A percentile compares a stretch with the other conserved stretches of the same genome.
Evolutionary conservation across 148 eudicot genomes (phyloP).

Genomic region (Agrostemma githago): DNA sequence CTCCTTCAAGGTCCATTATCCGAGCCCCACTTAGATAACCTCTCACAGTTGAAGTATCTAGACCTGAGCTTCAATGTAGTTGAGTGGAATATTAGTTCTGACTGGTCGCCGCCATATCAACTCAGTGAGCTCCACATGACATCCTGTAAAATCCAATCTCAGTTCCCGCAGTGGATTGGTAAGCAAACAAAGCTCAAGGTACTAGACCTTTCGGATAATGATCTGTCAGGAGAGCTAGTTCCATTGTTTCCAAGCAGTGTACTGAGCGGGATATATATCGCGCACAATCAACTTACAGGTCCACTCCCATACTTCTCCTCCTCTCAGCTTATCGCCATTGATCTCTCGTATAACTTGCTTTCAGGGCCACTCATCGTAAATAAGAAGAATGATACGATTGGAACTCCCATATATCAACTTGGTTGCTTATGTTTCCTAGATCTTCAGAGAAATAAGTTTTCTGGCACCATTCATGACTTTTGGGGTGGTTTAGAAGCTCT

Average conservation of each 20-base stretch:
- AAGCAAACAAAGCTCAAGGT: constrained; percentile 14
- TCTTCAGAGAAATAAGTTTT: constrained; percentile 20
- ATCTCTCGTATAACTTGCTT: constrained; percentile 30
- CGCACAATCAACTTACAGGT: constrained; percentile 16
- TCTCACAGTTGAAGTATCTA: constrained; percentile 19
- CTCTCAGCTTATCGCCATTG: neutral
- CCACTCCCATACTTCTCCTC: neutral
- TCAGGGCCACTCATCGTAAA: constrained; percentile 15
- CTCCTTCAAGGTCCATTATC: constrained; percentile 23
- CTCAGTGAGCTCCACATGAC: constrained; percentile 11
- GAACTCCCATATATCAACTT: neutral
- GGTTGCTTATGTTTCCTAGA: neutral
- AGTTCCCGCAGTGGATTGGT: constrained; percentile 28
- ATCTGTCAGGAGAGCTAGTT: constrained; percentile 14
- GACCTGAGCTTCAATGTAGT: constrained; percentile 7
- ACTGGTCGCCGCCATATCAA: constrained; percentile 35
- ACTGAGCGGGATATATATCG: constrained; percentile 6
- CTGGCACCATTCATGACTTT: constrained; percentile 30
- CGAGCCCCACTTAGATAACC: constrained; percentile 20
- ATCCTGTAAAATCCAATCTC: constrained; percentile 16
- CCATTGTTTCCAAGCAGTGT: constrained; percentile 16
- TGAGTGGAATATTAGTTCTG: constrained; percentile 19
- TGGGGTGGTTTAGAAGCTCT: neutral
- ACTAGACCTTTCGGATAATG: constrained; percentile 20
- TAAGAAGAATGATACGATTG: neutral